Evolutionary conservation across 805 yeast species (phyloP).

Genomic region (Saturnispora zaruensis): DNA sequence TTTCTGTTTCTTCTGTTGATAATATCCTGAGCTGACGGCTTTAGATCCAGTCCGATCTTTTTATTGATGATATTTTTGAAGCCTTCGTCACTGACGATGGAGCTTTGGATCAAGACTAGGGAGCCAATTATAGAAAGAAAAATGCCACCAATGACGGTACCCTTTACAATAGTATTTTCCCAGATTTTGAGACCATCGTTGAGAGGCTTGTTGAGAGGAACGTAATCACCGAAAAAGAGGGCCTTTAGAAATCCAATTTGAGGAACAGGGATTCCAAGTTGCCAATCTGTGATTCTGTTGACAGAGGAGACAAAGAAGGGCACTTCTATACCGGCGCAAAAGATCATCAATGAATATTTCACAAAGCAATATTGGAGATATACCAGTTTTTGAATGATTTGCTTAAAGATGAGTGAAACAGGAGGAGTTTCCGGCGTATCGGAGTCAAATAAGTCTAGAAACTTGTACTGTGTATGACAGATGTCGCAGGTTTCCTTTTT

Average conservation of each 20-base stretch:
- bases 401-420: constrained; percentile 35
- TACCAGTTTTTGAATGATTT: constrained; percentile 15
- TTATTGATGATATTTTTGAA: constrained; percentile 48
- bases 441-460: constrained; percentile 31
- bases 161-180: constrained; percentile 14
- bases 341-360: constrained; percentile 6
- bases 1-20: constrained; percentile 18
- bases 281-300: constrained; percentile 47
- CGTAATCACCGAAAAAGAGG: constrained; percentile 3
- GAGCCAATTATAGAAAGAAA: constrained; percentile 21
- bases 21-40: constrained; percentile 17
- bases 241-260: constrained; percentile 22
- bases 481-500: constrained; percentile 72
- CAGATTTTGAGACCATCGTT: constrained; percentile 7
- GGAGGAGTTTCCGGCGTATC: constrained; percentile 52
- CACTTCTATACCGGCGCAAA: constrained; percentile 31
- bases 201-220: constrained; percentile 2
- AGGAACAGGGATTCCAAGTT: constrained; percentile 47
- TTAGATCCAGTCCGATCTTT: constrained; percentile 51
- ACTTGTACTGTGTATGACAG: constrained; percentile 68
- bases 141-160: constrained; percentile 12
- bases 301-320: constrained; percentile 52
- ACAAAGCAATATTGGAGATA: constrained; percentile 8
- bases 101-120: constrained; percentile 39
- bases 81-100: constrained; percentile 65